Evolutionary conservation across 192 early-diverging fungal genomes (phyloP).

Genomic region (Coemansia sp.): DNA sequence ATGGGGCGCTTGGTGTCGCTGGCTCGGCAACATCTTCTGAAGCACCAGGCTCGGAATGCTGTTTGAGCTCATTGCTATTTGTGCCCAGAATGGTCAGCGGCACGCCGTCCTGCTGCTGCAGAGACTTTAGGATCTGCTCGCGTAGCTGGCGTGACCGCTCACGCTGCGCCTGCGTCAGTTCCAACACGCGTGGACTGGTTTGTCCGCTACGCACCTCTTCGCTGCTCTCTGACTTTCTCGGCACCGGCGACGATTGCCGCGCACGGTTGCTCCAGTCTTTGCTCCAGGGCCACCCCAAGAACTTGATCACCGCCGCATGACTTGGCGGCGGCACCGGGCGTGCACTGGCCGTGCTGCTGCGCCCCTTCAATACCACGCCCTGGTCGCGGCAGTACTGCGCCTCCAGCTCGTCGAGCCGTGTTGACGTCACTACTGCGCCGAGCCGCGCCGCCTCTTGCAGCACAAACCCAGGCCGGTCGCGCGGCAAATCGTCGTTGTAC

Average conservation of each 20-base stretch:
- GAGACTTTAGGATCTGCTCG: constrained; percentile 39
- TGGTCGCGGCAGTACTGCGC: constrained; percentile 34
- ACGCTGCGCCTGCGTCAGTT: constrained; percentile 34
- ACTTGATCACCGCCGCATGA: constrained; percentile 25
- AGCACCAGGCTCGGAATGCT: not conserved
- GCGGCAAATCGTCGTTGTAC: constrained; percentile 68
- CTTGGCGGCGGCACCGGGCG: constrained; percentile 1
- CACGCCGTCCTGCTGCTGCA: constrained; percentile 33
- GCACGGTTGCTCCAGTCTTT: constrained; percentile 12
- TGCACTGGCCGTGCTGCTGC: constrained; percentile 4
- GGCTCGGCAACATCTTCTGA: no score
- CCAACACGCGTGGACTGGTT: constrained; percentile 34
- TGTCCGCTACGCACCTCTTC: constrained; percentile 3
- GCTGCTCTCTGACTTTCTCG: not conserved
- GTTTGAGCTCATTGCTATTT: not conserved
- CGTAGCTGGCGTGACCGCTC: constrained; percentile 37
- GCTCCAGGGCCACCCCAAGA: constrained; percentile 51
- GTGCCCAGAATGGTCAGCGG: constrained; percentile 26
- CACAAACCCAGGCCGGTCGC: constrained; percentile 56
- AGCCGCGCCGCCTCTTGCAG: constrained; percentile 80
- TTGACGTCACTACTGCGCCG: constrained; percentile 63
- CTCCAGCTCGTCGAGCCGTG: constrained; percentile 70
- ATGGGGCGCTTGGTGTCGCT: not conserved
- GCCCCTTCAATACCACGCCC: constrained; percentile 12
- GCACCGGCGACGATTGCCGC: not conserved